Base-by-base conservation (phyloP, 2,329 filamentous ascomycete genomes). In the Beauveria bassiana region DNA sequence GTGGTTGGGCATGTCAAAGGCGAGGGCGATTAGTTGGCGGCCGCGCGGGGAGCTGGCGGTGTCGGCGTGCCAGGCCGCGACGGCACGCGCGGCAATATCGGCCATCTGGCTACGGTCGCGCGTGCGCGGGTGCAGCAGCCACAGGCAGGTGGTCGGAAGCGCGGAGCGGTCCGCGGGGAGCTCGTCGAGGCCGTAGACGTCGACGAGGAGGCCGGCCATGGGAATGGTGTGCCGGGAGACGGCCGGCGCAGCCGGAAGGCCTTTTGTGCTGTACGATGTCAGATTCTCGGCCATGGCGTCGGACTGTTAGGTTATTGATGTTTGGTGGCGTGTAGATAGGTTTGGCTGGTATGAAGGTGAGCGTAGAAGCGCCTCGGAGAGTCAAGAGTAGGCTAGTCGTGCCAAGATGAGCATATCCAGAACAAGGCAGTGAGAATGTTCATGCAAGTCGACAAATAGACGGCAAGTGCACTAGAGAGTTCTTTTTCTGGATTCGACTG, bases 1-100 rank as follows among this genome's bases (percentile, higher is more conserved):
- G 74, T 98, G 95, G 73, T 98, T 98, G 51, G 93, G 84, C 78
- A 96, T 92, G 75, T 98, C 95, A 73, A 96, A 96, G 2, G 88
- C 84, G 14, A 93, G 83, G 2, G 90, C 92, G 55, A 98, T 86
- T 46, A 98, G 75, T 0, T 89, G 89, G 76, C 74, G 70, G 34
- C 34, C 59, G 64, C 70, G 34, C 68, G 65, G 55, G 57, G 65
- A 70, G 16, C 72, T 66, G 61, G 68, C 67, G 6, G 62, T 54
- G 70, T 72, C 65, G 70, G 74, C 69, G 68, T 89, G 86, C 85
- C 88, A 96, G 9, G 85, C 82, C n/a, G 78, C 74, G 55, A 97
- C 80, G 14, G 85, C 79, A 6, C 83, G 81, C n/a, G 81, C 77
- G 3, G 91, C 93, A 59, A 95, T 82, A 31, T 85, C 85, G 1